These are phyloP conservation scores for Astrocystis sublimbata DNA, from an alignment of 495 filamentous ascomycete genomes.

Conservation along the genomic window DNA sequence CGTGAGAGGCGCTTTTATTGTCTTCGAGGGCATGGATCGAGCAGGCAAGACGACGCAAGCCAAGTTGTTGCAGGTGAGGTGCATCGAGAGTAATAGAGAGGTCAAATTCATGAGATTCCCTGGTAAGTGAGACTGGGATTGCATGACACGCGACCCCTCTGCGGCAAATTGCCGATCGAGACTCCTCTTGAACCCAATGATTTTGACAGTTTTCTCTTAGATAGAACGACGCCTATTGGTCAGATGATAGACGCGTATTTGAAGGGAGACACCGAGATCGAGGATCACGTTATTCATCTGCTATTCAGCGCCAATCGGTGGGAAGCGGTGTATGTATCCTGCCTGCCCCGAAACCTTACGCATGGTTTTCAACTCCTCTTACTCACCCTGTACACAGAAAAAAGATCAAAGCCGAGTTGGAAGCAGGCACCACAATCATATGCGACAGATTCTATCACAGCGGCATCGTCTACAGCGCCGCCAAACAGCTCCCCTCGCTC, in stretches of 20 bases:
- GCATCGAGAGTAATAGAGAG: conserved; percentile 56
- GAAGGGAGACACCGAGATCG: conserved; percentile 68
- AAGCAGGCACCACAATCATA: conserved; percentile 69
- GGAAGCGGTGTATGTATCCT: conserved; percentile 66
- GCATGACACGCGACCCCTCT: not conserved
- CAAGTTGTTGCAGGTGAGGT: conserved; percentile 66
- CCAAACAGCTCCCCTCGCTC: conserved; percentile 72
- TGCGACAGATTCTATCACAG: conserved; percentile 94
- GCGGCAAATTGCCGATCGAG: too few species aligned
- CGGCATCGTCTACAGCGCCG: conserved; percentile 93
- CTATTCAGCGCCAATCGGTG: conserved; percentile 96
- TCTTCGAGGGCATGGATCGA: conserved; percentile 91
- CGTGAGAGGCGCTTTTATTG: conserved; percentile 73
- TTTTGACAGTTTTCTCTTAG: conserved; percentile 40
- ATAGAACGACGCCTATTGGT: conserved; percentile 86
- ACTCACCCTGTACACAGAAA: conserved; percentile 37
- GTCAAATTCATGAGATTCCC: conserved; percentile 85
- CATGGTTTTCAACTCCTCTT: not conserved
- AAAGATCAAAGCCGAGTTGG: conserved; percentile 62
- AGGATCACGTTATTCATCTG: conserved; percentile 92
- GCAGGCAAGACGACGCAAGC: conserved; percentile 97
- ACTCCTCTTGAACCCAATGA: not conserved
- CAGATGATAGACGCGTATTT: conserved; percentile 88
- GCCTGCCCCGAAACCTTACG: not conserved
- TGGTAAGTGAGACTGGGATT: conserved; percentile 58